Conservation (phyloP, 345 rosid genomes). For the Hevea brasiliensis region DNA sequence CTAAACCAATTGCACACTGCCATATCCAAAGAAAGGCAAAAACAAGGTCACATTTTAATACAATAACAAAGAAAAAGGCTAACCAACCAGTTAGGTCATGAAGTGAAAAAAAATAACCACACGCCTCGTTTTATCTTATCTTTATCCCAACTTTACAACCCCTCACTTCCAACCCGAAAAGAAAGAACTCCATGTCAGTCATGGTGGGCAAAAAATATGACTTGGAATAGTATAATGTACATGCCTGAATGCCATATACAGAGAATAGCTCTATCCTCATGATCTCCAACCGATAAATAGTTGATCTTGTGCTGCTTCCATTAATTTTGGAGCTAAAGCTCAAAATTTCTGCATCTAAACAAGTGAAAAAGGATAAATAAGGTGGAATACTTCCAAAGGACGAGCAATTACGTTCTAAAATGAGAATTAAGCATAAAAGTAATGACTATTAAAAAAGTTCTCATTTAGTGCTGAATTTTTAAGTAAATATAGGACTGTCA, state of each 20-base stretch:
- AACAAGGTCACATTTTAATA: neutral
- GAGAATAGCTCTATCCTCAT: constrained; percentile 81
- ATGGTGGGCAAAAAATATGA: constrained; percentile 5
- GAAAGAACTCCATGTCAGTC: neutral
- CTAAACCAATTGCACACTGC: constrained; percentile 64
- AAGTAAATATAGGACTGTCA: neutral
- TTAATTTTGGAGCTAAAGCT: constrained; percentile 44
- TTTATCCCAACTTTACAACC: constrained; percentile 5
- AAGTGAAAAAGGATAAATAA: constrained; percentile 13
- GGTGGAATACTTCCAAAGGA: constrained; percentile 3
- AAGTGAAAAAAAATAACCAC: neutral
- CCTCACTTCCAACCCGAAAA: neutral
- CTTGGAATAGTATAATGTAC: constrained; percentile 27
- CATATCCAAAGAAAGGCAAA: constrained; percentile 28
- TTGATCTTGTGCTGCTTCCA: constrained; percentile 46
- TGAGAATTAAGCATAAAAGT: neutral
- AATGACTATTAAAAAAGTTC: neutral
- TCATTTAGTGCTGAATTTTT: neutral
- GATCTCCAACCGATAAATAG: constrained; percentile 72
- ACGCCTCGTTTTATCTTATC: neutral
- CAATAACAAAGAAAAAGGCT: neutral
- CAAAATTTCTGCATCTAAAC: constrained; percentile 55
- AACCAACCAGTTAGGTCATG: neutral
- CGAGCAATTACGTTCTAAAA: neutral
- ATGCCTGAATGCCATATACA: constrained; percentile 76